Conservation (phyloP, 352 stramenopile genomes). For the Saprolegnia parasitica region DNA sequence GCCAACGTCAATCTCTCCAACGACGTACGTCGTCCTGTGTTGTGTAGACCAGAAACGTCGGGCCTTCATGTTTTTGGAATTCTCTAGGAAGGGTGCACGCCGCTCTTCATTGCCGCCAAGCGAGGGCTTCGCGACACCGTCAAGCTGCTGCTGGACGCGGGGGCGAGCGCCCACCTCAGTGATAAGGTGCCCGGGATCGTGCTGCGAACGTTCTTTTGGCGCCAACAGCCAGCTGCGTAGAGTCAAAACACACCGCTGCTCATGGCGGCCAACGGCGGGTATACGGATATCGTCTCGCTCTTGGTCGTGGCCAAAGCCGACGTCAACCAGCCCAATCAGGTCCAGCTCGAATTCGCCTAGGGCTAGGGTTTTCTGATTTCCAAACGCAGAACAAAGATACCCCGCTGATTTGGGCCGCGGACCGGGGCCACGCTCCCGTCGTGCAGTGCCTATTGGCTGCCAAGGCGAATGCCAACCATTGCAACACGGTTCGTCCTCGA, state of each 20-base stretch:
- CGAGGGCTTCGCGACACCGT: background rate
- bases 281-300: background rate
- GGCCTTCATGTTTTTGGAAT: background rate
- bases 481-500: too few species aligned
- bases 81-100: background rate
- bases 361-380: background rate
- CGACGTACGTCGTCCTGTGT: background rate
- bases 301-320: background rate
- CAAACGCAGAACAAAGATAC: background rate
- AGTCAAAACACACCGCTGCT: background rate
- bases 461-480: background rate
- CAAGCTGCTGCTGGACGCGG: background rate
- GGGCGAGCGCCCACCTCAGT: background rate
- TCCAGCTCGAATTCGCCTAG: background rate
- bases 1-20: background rate
- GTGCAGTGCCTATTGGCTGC: background rate
- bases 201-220: too few species aligned
- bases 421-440: background rate
- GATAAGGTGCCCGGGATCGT: background rate
- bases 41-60: background rate
- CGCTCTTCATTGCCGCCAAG: background rate
- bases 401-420: background rate
- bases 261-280: conserved; percentile 2
- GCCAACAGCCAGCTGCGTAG: background rate
- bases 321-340: background rate